These are phyloP conservation scores for Zygosaccharomyces lentus DNA, from an alignment of 805 yeast genomes.

Conservation along the genomic window DNA sequence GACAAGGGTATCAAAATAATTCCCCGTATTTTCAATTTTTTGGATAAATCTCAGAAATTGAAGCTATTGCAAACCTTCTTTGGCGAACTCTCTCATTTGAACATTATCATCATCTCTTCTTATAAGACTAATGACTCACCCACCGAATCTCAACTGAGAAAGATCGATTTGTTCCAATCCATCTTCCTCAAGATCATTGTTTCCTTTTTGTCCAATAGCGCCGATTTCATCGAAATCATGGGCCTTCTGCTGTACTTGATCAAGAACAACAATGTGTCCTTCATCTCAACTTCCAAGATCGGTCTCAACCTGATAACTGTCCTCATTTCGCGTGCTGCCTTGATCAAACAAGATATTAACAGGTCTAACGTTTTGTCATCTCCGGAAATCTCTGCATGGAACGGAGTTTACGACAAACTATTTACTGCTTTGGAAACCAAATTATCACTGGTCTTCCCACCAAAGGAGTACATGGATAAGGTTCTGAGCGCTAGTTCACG, in stretches of 20 bases:
- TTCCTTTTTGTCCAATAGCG: conserved; percentile 69
- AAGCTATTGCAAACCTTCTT: conserved; percentile 73
- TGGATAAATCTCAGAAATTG: conserved; percentile 69
- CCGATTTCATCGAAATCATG: conserved; percentile 73
- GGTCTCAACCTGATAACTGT: conserved; percentile 87
- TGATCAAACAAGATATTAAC: conserved; percentile 77
- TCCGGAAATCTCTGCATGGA: conserved; percentile 55
- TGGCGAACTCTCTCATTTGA: conserved; percentile 73
- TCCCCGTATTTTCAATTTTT: conserved; percentile 82
- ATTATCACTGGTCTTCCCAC: conserved; percentile 77
- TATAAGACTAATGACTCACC: conserved; percentile 65
- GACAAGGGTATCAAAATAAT: conserved; percentile 86
- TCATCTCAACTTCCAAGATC: conserved; percentile 54
- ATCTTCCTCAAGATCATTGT: conserved; percentile 82
- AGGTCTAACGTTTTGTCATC: conserved; percentile 37
- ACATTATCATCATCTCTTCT: conserved; percentile 73
- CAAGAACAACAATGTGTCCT: conserved; percentile 63
- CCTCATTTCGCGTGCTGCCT: conserved; percentile 86
- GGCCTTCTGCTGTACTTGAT: conserved; percentile 67
- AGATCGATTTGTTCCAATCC: conserved; percentile 72
- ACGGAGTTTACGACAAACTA: conserved; percentile 71
- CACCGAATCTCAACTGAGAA: conserved; percentile 45
- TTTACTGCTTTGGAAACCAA: conserved; percentile 77
- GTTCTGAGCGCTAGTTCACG: conserved; percentile 13
- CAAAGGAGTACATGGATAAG: conserved; percentile 38